Percentiles rank a stretch among this genome's conserved stretches.
These are phyloP conservation scores for Rubia peregrina DNA, from an alignment of 305 asterid genomes.

Conservation along the genomic window DNA sequence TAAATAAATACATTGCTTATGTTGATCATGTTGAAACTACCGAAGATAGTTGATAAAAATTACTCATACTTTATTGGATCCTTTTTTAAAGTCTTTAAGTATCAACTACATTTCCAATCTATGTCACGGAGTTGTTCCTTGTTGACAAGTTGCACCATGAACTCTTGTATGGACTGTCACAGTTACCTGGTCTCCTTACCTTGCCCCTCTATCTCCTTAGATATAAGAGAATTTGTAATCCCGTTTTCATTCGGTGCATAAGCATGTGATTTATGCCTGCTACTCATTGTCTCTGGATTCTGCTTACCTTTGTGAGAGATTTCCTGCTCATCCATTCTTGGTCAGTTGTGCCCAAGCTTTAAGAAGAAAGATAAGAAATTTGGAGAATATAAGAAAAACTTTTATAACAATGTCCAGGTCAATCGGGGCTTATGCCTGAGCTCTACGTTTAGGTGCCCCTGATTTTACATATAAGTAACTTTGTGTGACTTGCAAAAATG, in stretches of 20 bases:
- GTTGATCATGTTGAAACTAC: conserved; percentile 10
- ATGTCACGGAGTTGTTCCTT: neutral
- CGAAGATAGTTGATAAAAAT: neutral
- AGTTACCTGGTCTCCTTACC: neutral
- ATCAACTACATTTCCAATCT: neutral
- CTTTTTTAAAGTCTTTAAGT: neutral
- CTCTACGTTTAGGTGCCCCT: neutral
- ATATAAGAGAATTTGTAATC: neutral
- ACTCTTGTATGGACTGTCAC: neutral
- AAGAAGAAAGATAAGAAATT: neutral
- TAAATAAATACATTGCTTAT: conserved; percentile 15
- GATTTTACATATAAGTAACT: neutral
- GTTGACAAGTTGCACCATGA: neutral
- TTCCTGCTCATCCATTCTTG: neutral
- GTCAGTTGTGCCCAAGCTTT: neutral
- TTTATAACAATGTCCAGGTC: neutral
- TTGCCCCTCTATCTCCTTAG: neutral
- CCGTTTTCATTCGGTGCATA: neutral
- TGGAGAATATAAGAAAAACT: neutral
- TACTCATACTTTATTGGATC: neutral
- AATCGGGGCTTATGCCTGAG: neutral
- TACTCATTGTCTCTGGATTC: neutral
- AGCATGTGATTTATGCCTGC: neutral
- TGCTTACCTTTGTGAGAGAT: neutral
- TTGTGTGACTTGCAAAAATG: neutral